Percentiles rank a stretch among this genome's conserved stretches.
phyloP scores from a whole-genome alignment of 148 eudicot species.

The Oxyria digyna region DNA sequence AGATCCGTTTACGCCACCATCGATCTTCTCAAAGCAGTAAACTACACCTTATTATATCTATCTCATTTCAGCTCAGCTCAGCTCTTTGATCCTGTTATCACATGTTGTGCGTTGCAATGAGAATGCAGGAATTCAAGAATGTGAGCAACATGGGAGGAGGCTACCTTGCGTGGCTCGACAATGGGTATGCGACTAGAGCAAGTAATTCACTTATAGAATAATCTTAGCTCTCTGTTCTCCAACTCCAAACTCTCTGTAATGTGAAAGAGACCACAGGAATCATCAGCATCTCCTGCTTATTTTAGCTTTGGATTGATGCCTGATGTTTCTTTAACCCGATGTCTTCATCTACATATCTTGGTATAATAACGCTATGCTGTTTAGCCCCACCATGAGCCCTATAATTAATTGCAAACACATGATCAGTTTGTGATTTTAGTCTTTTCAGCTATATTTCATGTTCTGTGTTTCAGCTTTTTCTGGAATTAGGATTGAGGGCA shows the following conservation, averaged over 20 bases:
- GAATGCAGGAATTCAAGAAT: conserved; percentile 37
- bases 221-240: too few species aligned
- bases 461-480: background rate
- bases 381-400: background rate
- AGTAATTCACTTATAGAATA: too few species aligned
- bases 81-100: background rate
- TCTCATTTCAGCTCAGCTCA: background rate
- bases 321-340: too few species aligned
- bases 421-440: background rate
- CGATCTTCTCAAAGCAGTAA: conserved; percentile 64
- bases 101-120: background rate
- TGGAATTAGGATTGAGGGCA: too few species aligned
- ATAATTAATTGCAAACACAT: background rate
- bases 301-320: too few species aligned
- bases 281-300: too few species aligned
- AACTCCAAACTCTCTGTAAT: too few species aligned
- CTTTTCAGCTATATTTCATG: background rate
- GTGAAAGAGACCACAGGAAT: too few species aligned
- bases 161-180: conserved; percentile 43
- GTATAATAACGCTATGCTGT: too few species aligned
- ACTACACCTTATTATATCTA: conserved; percentile 1
- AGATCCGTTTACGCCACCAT: conserved; percentile 49
- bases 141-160: conserved; percentile 63
- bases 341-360: too few species aligned
- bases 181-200: conserved; percentile 23